phyloP scores from a whole-genome alignment of 306 rosid genomes.

The Lagenaria siceraria region DNA sequence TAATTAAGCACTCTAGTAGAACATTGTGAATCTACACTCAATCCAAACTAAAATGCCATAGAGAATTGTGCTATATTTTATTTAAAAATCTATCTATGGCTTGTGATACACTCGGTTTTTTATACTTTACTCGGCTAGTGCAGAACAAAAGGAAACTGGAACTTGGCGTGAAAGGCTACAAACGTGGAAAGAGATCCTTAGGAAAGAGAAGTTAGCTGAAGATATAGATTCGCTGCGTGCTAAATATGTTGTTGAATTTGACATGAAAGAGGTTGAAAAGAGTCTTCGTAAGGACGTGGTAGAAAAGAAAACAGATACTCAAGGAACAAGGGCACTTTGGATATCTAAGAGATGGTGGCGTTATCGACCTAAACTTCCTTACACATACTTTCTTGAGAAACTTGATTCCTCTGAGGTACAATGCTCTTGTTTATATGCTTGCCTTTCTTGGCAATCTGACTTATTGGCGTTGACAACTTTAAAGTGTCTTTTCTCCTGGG shows the following conservation, averaged over 20 bases:
- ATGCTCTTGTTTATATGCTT: conserved; percentile 10
- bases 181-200: conserved; percentile 67
- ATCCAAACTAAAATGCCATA: neutral
- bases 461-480: conserved; percentile 2
- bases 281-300: conserved; percentile 85
- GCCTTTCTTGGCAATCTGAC: neutral
- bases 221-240: conserved; percentile 50
- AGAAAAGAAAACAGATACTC: conserved; percentile 44
- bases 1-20: neutral
- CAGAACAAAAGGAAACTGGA: conserved; percentile 32
- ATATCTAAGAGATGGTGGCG: conserved; percentile 96
- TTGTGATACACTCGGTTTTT: neutral
- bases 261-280: conserved; percentile 95
- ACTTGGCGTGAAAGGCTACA: conserved; percentile 81
- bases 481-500: neutral
- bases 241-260: conserved; percentile 77
- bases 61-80: neutral
- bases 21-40: neutral
- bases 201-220: conserved; percentile 48
- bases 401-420: conserved; percentile 86
- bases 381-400: conserved; percentile 75
- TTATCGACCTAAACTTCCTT: conserved; percentile 89
- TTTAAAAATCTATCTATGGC: neutral
- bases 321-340: conserved; percentile 76
- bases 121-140: conserved; percentile 25